A percentile compares a stretch with the other conserved stretches of the same genome.
Evolutionary conservation across 2,329 filamentous ascomycete genomes (phyloP).

Genomic region (Neophaeococcomyces aloes): DNA sequence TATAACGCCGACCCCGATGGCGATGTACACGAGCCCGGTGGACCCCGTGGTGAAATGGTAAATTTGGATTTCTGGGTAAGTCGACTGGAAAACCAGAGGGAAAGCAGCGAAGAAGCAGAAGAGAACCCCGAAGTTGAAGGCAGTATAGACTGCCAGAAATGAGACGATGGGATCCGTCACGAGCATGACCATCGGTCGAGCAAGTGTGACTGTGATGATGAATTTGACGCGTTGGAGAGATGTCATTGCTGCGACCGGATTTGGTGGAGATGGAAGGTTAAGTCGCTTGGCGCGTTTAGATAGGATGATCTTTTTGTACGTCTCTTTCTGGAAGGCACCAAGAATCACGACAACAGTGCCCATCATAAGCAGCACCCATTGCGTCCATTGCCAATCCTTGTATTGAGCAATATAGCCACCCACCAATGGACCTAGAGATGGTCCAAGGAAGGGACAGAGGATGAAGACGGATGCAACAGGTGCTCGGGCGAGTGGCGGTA

Average conservation of each 20-base stretch:
- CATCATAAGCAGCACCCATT: conserved; percentile 56
- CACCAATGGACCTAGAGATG: conserved; percentile 56
- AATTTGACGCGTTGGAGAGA: conserved; percentile 45
- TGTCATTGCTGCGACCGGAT: conserved; percentile 51
- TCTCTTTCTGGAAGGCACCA: conserved; percentile 50
- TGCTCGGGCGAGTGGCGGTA: conserved; percentile 41
- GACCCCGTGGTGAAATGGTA: conserved; percentile 59
- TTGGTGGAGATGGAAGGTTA: conserved; percentile 53
- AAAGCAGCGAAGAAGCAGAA: conserved; percentile 83
- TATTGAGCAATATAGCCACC: conserved; percentile 56
- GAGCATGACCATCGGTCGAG: conserved; percentile 53
- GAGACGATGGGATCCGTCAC: conserved; percentile 60
- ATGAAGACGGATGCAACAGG: conserved; percentile 45
- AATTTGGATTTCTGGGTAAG: conserved; percentile 30
- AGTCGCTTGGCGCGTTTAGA: conserved; percentile 41
- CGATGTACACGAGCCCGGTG: conserved; percentile 68
- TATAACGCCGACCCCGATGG: conserved; percentile 62
- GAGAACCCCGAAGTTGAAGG: conserved; percentile 66
- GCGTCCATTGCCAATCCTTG: conserved; percentile 62
- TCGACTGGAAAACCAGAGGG: conserved; percentile 61
- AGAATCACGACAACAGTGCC: conserved; percentile 51
- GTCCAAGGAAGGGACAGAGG: conserved; percentile 56
- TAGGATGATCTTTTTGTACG: conserved; percentile 60
- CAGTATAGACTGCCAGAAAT: conserved; percentile 59
- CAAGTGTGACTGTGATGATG: conserved; percentile 29